Conservation (phyloP, 768 basidiomycete genomes). For the Tephrocybe sp. region DNA sequence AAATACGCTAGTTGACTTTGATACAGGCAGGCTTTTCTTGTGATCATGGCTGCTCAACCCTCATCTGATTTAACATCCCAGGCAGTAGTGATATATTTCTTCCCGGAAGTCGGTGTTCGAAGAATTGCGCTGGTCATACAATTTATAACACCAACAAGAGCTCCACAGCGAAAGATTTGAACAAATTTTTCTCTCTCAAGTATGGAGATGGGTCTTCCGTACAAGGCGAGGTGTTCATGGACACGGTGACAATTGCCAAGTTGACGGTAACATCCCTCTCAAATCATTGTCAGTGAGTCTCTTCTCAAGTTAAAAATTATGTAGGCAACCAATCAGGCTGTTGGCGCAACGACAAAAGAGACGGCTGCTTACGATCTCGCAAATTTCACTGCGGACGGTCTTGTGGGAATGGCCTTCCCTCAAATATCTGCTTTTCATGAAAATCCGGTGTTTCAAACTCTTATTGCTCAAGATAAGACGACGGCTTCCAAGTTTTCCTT, state of each 20-base stretch:
- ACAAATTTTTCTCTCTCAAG: slow-evolving; percentile 38
- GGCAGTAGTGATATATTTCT: slow-evolving; percentile 53
- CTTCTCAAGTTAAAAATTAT: too few species aligned
- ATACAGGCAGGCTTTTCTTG: slow-evolving; percentile 34
- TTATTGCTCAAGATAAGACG: slow-evolving; percentile 35
- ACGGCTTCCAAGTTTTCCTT: slow-evolving; percentile 47
- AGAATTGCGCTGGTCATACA: slow-evolving; percentile 37
- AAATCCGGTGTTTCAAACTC: slow-evolving; percentile 44
- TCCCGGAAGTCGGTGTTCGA: slow-evolving; percentile 34
- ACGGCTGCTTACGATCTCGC: slow-evolving; percentile 29
- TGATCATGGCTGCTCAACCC: too few species aligned
- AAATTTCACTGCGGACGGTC: slow-evolving; percentile 37
- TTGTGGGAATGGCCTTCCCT: slow-evolving; percentile 46
- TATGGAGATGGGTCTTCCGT: slow-evolving; percentile 53
- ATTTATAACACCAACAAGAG: slow-evolving; percentile 36
- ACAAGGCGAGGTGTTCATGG: slow-evolving; percentile 43
- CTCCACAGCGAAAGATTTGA: slow-evolving; percentile 32
- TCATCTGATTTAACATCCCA: slow-evolving; percentile 10
- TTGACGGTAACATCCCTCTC: slow-evolving; percentile 39
- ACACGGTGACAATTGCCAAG: slow-evolving; percentile 46
- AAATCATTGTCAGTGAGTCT: too few species aligned
- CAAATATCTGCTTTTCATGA: slow-evolving; percentile 33
- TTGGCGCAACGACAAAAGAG: slow-evolving; percentile 40
- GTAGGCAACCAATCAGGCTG: slow-evolving; percentile 27
- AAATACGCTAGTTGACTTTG: slow-evolving; percentile 43